phyloP scores from a whole-genome alignment of 768 basidiomycete species.

The Arthromyces matolae region DNA sequence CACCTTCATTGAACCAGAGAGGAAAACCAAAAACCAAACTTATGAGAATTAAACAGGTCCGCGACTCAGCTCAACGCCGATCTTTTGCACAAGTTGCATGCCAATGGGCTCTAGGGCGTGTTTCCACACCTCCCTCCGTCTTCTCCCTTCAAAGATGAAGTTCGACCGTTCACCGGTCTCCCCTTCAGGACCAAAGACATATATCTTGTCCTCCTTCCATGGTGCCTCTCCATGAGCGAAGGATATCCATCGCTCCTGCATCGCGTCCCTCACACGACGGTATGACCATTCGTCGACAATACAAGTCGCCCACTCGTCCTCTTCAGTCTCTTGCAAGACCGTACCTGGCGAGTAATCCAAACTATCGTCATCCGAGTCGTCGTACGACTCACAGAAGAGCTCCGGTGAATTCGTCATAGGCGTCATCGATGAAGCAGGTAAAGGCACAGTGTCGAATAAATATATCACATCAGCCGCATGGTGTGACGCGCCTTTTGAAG shows the following conservation, averaged over 20 bases:
- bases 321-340: constrained; percentile 18
- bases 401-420: constrained; percentile 14
- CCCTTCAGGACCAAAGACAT: constrained; percentile 80
- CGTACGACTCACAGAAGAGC: constrained; percentile 32
- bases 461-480: constrained; percentile 74
- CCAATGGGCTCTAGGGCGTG: constrained; percentile 68
- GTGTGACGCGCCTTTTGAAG: constrained; percentile 59
- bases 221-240: constrained; percentile 74
- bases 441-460: constrained; percentile 71
- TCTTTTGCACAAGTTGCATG: constrained; percentile 61
- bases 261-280: constrained; percentile 59
- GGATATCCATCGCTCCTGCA: constrained; percentile 72
- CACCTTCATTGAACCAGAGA: background rate
- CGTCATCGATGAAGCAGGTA: constrained; percentile 35
- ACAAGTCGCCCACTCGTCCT: constrained; percentile 52
- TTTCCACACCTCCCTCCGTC: constrained; percentile 59
- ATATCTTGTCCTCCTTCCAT: constrained; percentile 67
- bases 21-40: background rate
- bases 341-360: constrained; percentile 23
- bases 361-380: constrained; percentile 33
- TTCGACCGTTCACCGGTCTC: constrained; percentile 71
- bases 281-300: constrained; percentile 68
- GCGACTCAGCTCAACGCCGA: constrained; percentile 69
- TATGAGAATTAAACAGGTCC: constrained; percentile 40
- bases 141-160: constrained; percentile 61